Evolutionary conservation across 176 grass and related monocot species (phyloP).

Genomic region (Areca catechu): DNA sequence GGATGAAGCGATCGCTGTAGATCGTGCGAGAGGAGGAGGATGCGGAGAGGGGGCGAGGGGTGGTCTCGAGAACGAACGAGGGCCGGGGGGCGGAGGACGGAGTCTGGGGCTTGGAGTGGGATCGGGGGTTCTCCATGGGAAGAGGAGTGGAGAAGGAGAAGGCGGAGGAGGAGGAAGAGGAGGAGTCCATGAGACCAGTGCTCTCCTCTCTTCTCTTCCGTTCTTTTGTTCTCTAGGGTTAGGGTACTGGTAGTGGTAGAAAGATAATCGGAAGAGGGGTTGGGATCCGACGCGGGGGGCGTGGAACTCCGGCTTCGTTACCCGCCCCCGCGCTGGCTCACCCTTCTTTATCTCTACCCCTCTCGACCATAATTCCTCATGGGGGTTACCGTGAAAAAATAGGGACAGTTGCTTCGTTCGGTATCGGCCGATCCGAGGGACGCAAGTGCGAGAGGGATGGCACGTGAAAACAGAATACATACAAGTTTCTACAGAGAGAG

Average conservation of each 20-base stretch:
- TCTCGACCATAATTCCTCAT: too few species aligned
- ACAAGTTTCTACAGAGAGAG: too few species aligned
- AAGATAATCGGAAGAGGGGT: too few species aligned
- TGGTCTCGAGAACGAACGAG: slow-evolving; percentile 75
- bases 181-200: background rate
- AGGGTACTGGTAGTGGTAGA: too few species aligned
- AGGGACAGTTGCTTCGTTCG: background rate
- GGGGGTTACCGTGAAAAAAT: too few species aligned
- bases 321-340: slow-evolving; percentile 25
- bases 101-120: slow-evolving; percentile 14
- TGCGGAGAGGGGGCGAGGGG: slow-evolving; percentile 46
- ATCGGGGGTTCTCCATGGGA: slow-evolving; percentile 21
- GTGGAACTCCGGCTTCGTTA: background rate
- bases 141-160: slow-evolving; percentile 1
- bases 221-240: too few species aligned
- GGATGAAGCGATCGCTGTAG: slow-evolving; percentile 14
- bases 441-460: too few species aligned
- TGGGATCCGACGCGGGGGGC: too few species aligned
- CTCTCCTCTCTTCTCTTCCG: too few species aligned
- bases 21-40: slow-evolving; percentile 3
- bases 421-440: too few species aligned
- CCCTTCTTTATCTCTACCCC: background rate
- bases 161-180: background rate
- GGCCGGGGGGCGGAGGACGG: slow-evolving; percentile 42
- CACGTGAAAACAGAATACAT: too few species aligned